Percentiles rank a stretch among this genome's conserved stretches.
These are phyloP conservation scores for Diaporthe sp. DNA, from an alignment of 2,329 filamentous ascomycete genomes.

Conservation along the genomic window DNA sequence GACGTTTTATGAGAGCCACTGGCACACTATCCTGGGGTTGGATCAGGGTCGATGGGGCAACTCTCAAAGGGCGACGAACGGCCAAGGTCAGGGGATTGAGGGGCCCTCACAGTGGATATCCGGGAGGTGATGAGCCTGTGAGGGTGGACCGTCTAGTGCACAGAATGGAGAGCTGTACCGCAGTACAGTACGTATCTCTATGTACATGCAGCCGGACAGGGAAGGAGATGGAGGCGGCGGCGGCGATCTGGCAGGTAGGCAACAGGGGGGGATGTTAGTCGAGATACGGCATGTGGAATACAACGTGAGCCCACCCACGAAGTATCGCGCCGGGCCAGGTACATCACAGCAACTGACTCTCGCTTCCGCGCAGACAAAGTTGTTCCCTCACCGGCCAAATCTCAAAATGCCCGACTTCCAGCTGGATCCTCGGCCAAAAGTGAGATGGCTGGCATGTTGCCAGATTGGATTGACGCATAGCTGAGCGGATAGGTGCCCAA, in stretches of 20 bases:
- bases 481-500: conserved; percentile 32
- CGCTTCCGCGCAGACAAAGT: conserved; percentile 23
- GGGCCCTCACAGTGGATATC: conserved; percentile 42
- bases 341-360: conserved; percentile 35
- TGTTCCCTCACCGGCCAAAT: conserved; percentile 19
- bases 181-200: conserved; percentile 41
- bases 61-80: conserved; percentile 43
- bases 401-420: conserved; percentile 9
- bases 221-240: conserved; percentile 61
- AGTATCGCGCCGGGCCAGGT: conserved; percentile 37
- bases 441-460: conserved; percentile 31
- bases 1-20: conserved; percentile 62
- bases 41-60: conserved; percentile 48
- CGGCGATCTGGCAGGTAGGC: conserved; percentile 54
- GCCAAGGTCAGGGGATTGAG: conserved; percentile 47
- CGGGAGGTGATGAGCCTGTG: conserved; percentile 39
- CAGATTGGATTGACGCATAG: conserved; percentile 4
- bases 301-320: conserved; percentile 39
- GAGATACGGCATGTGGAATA: conserved; percentile 43
- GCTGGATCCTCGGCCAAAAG: conserved; percentile 14
- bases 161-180: conserved; percentile 52
- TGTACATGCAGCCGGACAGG: conserved; percentile 62
- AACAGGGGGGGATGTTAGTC: conserved; percentile 42
- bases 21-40: conserved; percentile 63
- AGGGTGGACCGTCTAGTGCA: conserved; percentile 48